phyloP scores from a whole-genome alignment of 1,284 basidiomycete genomes.

The Trichosporon coremiiforme region DNA sequence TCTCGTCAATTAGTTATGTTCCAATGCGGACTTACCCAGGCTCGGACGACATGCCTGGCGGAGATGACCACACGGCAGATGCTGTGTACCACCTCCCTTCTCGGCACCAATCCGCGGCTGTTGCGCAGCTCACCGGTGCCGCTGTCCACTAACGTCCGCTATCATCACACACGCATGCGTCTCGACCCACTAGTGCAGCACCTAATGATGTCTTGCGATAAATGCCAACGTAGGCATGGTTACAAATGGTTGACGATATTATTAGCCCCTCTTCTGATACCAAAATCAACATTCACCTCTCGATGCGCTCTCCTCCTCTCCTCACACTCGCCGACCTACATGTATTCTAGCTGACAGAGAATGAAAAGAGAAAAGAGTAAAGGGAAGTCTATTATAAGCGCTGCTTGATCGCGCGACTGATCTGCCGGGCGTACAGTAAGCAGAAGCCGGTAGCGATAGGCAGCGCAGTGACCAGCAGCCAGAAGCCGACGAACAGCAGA shows the following conservation, averaged over 20 bases:
- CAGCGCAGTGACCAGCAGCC: slow-evolving; percentile 50
- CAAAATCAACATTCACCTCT: background rate
- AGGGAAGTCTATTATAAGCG: slow-evolving; percentile 23
- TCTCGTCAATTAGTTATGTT: slow-evolving; percentile 1
- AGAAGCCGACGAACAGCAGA: slow-evolving; percentile 59
- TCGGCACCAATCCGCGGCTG: background rate
- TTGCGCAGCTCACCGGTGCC: background rate
- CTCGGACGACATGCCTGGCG: background rate
- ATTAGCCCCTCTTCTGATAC: slow-evolving; percentile 7
- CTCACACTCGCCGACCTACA: slow-evolving; percentile 10
- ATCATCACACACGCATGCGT: background rate
- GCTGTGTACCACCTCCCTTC: background rate
- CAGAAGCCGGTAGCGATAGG: slow-evolving; percentile 52
- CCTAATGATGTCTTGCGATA: background rate
- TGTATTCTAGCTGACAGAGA: slow-evolving; percentile 7
- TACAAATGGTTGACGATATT: slow-evolving; percentile 17
- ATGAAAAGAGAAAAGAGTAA: background rate
- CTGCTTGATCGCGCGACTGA: slow-evolving; percentile 51
- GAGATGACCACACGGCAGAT: background rate
- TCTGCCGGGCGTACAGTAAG: slow-evolving; percentile 50
- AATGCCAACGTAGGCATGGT: slow-evolving; percentile 20
- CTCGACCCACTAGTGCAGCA: background rate
- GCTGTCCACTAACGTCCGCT: background rate
- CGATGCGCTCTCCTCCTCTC: background rate
- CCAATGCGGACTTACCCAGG: background rate